These are phyloP conservation scores for Clitocybe nebularis DNA, from an alignment of 1,284 basidiomycete species.

Conservation along the genomic window DNA sequence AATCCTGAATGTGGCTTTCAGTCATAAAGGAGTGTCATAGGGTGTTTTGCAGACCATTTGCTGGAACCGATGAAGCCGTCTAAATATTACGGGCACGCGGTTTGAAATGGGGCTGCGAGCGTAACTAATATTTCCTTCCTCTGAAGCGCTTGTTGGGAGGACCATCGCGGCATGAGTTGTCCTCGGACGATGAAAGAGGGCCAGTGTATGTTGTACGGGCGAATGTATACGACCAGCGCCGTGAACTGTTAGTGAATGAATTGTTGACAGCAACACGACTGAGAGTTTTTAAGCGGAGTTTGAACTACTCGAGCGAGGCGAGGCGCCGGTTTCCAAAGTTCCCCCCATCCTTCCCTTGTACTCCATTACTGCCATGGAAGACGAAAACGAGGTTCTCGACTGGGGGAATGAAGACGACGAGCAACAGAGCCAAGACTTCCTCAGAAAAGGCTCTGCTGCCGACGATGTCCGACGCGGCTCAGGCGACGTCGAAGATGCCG, in stretches of 20 bases:
- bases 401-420: constrained; percentile 75
- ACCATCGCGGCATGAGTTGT: constrained; percentile 46
- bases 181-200: constrained; percentile 35
- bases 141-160: constrained; percentile 50
- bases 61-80: constrained; percentile 73
- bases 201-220: constrained; percentile 21
- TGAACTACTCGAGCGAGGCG: constrained; percentile 13
- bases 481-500: constrained; percentile 45
- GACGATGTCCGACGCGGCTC: constrained; percentile 11
- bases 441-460: constrained; percentile 18
- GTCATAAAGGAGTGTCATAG: background rate
- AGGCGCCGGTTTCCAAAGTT: constrained; percentile 10
- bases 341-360: constrained; percentile 16
- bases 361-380: constrained; percentile 45
- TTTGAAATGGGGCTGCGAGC: constrained; percentile 35
- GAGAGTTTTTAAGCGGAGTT: constrained; percentile 23
- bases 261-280: constrained; percentile 6
- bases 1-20: constrained; percentile 60
- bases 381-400: constrained; percentile 66
- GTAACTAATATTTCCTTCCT: constrained; percentile 31
- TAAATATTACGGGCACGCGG: constrained; percentile 76
- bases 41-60: constrained; percentile 65
- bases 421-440: constrained; percentile 24
- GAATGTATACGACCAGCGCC: constrained; percentile 7
- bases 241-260: constrained; percentile 5